These are phyloP conservation scores for Phialophora expanda DNA, from an alignment of 2,329 filamentous ascomycete species.

Conservation along the genomic window DNA sequence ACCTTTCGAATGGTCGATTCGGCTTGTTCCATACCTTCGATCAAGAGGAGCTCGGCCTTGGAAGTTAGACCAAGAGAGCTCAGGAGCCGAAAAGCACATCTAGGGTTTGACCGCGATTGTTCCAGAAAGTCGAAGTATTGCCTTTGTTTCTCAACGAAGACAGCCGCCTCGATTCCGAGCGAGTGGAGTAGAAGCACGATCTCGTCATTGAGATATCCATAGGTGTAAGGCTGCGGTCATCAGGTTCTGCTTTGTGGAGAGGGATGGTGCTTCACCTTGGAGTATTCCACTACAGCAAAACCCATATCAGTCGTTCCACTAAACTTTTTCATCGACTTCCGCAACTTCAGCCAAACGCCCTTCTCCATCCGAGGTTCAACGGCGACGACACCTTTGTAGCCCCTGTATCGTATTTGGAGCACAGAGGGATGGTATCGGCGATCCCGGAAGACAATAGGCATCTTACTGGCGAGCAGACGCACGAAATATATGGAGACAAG, in stretches of 20 bases:
- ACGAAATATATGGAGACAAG: conserved; percentile 7
- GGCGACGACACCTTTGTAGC: conserved; percentile 10
- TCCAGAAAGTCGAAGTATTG: conserved; percentile 10
- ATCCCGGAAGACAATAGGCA: conserved; percentile 6
- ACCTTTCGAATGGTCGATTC: not conserved
- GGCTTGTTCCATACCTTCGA: conserved; percentile 8
- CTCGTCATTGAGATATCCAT: conserved; percentile 15
- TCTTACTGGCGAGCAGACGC: conserved; percentile 3
- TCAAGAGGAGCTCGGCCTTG: conserved; percentile 7
- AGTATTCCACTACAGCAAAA: conserved; percentile 16
- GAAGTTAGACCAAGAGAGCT: conserved; percentile 9
- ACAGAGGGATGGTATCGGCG: conserved; percentile 10
- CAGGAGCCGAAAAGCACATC: conserved; percentile 10
- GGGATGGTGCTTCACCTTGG: not conserved
- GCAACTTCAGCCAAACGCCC: conserved; percentile 15
- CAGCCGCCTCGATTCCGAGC: conserved; percentile 1
- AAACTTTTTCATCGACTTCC: conserved; percentile 18
- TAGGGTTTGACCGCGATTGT: not conserved
- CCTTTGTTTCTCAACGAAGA: conserved; percentile 9
- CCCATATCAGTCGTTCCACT: conserved; percentile 14
- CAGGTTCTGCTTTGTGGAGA: not conserved
- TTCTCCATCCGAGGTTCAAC: conserved; percentile 8
- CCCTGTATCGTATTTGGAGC: conserved; percentile 11
- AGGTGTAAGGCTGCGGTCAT: conserved; percentile 9
- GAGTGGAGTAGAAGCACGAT: conserved; percentile 10